These are phyloP conservation scores for Cicer yamashitae DNA, from an alignment of 306 rosid species.

Conservation along the genomic window DNA sequence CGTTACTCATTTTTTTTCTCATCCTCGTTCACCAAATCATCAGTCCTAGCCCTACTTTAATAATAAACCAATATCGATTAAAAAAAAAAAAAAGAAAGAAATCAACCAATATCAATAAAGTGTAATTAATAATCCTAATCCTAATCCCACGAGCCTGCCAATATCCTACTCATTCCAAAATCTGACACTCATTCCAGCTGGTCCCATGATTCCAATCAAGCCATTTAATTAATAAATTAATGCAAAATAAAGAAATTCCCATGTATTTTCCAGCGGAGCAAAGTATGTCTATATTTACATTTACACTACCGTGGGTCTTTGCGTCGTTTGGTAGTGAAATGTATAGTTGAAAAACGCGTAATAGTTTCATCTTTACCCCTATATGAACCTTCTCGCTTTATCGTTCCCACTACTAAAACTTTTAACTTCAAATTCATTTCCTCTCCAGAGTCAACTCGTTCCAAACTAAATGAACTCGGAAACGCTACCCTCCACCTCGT, in stretches of 20 bases:
- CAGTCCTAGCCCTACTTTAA: background rate
- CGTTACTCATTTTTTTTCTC: too few species aligned
- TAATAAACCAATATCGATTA: background rate
- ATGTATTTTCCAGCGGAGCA: constrained; percentile 30
- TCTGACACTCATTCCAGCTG: background rate
- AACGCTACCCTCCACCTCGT: constrained; percentile 56
- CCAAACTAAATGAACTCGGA: constrained; percentile 42
- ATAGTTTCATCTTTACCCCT: background rate
- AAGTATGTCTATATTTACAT: too few species aligned
- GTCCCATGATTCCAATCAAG: background rate
- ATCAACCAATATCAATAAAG: background rate
- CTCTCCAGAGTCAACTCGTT: background rate
- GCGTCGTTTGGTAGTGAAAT: background rate
- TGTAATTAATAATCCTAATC: background rate
- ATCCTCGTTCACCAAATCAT: too few species aligned
- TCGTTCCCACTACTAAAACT: background rate
- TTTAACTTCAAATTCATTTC: background rate
- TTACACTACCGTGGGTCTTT: background rate
- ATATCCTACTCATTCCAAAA: background rate
- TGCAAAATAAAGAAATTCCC: constrained; percentile 6
- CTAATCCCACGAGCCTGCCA: background rate
- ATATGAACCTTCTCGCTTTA: background rate
- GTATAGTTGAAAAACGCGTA: constrained; percentile 17
- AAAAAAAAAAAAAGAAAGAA: background rate
- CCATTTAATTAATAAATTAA: background rate